Evolutionary conservation across 768 basidiomycete genomes (phyloP), one percentile per base, ranked within the genome.

Genomic region (Tricholoma sp.): DNA sequence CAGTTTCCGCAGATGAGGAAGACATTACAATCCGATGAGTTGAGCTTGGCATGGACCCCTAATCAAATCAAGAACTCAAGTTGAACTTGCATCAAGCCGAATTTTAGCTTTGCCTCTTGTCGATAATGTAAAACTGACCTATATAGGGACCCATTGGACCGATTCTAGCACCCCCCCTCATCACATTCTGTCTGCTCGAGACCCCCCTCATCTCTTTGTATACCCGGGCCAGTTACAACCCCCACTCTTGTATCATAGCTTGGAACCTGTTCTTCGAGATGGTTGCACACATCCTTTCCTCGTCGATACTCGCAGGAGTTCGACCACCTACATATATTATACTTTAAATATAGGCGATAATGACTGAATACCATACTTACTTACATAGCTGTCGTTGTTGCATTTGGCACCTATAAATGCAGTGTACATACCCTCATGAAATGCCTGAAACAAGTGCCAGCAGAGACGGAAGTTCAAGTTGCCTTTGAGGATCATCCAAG

Each of bases 11-110:
- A 32, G 76, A 83, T 57, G 72, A 75, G 49, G 75, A 82, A 72
- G 74, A 78, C 45, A 76, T 87, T 51, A 65, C 71, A 57, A 75
- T 86, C 66, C 72, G 65, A 70, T 80, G 68, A 80, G 68, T 56
- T 63, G 56, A 66, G 58, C 57, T 33, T 49, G n/a, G n/a, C 32
- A 13, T 20, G 24, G 29, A 41, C 12, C 6, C 2, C 29, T 32
- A 15, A 12, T 12, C 12, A 18, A 44, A 24, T 50, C 44, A 56
- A 15, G 34, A 9, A 13, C 5, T 34, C 24, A 56, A 29, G 28
- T 39, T 37, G 7, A 7, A 49, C 15, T 11, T 53, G 18, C 59
- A 15, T 48, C 56, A 54, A 57, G 53, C 45, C 45, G 29, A 10
- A 13, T 34, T 44, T 37, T 18, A 53, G 20, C 31, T 42, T 53